Percentiles rank a stretch among this genome's conserved stretches.
phyloP scores from a whole-genome alignment of 345 rosid species.

The Draba incana region DNA sequence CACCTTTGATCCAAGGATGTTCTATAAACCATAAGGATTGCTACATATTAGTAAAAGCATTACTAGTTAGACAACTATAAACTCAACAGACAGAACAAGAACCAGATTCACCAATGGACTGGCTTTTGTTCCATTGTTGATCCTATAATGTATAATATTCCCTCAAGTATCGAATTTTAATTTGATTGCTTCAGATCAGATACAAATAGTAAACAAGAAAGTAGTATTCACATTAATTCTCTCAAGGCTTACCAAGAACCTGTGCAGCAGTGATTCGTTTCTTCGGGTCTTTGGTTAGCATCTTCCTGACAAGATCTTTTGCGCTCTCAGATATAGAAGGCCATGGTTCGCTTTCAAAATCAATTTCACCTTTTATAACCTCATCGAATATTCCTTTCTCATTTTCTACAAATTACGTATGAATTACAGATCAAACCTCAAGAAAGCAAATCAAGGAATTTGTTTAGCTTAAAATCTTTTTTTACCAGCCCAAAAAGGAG shows the following conservation, averaged over 20 bases:
- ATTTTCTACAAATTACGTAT: slow-evolving; percentile 52
- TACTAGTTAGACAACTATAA: slow-evolving; percentile 24
- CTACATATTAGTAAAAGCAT: slow-evolving; percentile 34
- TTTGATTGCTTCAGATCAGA: background rate
- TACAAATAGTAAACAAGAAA: background rate
- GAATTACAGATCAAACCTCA: slow-evolving; percentile 4
- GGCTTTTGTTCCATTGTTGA: background rate
- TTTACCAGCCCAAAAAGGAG: slow-evolving; percentile 98
- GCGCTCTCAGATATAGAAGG: slow-evolving; percentile 85
- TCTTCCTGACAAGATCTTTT: slow-evolving; percentile 83
- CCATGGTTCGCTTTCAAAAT: slow-evolving; percentile 82
- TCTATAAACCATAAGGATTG: slow-evolving; percentile 48
- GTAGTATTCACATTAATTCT: background rate
- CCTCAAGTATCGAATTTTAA: background rate
- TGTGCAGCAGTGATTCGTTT: slow-evolving; percentile 74
- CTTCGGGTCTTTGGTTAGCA: slow-evolving; percentile 78
- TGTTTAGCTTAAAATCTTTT: slow-evolving; percentile 12
- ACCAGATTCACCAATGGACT: background rate
- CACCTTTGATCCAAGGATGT: slow-evolving; percentile 93
- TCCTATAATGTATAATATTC: slow-evolving; percentile 8
- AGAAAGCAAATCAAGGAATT: background rate
- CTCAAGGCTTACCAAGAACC: slow-evolving; percentile 71
- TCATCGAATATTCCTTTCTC: slow-evolving; percentile 87
- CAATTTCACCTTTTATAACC: slow-evolving; percentile 71
- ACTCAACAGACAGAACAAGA: slow-evolving; percentile 14